A percentile compares a stretch with the other conserved stretches of the same genome.
phyloP scores from a whole-genome alignment of 1,284 basidiomycete species.

The Cryptococcus sp. region DNA sequence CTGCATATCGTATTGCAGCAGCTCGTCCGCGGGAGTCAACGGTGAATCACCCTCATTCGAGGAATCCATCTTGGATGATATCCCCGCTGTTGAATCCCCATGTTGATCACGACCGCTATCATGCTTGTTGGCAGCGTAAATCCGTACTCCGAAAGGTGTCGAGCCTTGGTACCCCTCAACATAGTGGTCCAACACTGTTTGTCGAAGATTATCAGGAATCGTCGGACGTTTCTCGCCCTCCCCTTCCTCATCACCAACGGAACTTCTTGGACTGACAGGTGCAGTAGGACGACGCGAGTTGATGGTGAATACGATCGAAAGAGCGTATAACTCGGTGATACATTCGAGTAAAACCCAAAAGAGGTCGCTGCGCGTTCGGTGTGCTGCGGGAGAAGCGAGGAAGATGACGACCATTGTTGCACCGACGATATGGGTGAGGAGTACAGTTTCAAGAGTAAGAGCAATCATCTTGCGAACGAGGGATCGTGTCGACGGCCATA shows the following conservation, averaged over 20 bases:
- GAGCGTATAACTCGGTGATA: conserved; percentile 39
- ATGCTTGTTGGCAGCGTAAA: not conserved
- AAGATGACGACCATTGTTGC: conserved; percentile 42
- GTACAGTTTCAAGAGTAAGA: conserved; percentile 40
- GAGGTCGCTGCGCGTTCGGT: conserved; percentile 29
- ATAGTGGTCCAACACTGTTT: conserved; percentile 16
- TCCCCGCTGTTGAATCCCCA: not conserved
- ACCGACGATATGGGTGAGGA: conserved; percentile 39
- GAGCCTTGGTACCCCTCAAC: conserved; percentile 27
- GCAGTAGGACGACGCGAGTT: conserved; percentile 26
- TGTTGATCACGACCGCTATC: not conserved
- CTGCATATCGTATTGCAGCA: not conserved
- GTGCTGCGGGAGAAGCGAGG: conserved; percentile 30
- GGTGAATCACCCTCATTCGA: not conserved
- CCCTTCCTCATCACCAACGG: not conserved
- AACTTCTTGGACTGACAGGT: not conserved
- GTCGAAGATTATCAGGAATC: conserved; percentile 1
- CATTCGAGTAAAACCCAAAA: conserved; percentile 43
- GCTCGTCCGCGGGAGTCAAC: not conserved
- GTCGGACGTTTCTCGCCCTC: not conserved
- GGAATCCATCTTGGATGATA: not conserved
- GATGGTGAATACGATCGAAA: conserved; percentile 42
- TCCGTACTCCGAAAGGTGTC: conserved; percentile 19
- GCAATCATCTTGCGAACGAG: conserved; percentile 28
- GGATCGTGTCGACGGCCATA: conserved; percentile 10